Percentiles rank a stretch among this genome's conserved stretches.
Evolutionary conservation across 2,329 filamentous ascomycete genomes (phyloP).

Genomic region (Akanthomyces dipterigenus): DNA sequence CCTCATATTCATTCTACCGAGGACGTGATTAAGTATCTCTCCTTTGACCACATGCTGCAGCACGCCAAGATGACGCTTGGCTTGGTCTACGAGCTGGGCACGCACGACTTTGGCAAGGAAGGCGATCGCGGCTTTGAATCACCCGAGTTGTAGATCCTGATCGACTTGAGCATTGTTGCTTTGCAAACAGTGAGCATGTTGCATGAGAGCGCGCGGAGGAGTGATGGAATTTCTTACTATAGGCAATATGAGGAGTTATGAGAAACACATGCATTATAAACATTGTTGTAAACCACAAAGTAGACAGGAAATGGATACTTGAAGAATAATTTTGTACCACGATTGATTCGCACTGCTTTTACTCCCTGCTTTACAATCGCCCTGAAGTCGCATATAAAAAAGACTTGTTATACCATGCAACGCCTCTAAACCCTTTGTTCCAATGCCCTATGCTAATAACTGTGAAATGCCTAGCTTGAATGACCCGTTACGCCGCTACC

Average conservation of each 20-base stretch:
- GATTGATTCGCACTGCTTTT: background rate
- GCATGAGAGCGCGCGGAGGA: no score
- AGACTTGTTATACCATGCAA: background rate
- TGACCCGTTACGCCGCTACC: background rate
- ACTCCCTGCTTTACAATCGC: background rate
- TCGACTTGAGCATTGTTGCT: background rate
- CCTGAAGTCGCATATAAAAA: background rate
- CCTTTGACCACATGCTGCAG: conserved; percentile 87
- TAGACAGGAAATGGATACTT: no score
- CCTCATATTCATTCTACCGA: conserved; percentile 65
- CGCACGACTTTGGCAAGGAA: conserved; percentile 54
- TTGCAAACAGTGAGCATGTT: background rate
- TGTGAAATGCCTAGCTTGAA: background rate
- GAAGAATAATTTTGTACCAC: no score
- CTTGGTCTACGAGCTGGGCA: conserved; percentile 77
- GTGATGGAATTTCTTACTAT: no score
- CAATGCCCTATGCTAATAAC: background rate
- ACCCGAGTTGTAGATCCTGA: background rate
- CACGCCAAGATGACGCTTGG: conserved; percentile 80
- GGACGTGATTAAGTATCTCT: conserved; percentile 64
- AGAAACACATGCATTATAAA: background rate
- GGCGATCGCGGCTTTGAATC: background rate
- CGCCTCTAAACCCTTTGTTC: background rate
- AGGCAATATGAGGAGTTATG: no score
- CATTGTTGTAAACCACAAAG: background rate